phyloP scores from a whole-genome alignment of 352 stramenopile genomes.

The Phytophthora colocasiae region DNA sequence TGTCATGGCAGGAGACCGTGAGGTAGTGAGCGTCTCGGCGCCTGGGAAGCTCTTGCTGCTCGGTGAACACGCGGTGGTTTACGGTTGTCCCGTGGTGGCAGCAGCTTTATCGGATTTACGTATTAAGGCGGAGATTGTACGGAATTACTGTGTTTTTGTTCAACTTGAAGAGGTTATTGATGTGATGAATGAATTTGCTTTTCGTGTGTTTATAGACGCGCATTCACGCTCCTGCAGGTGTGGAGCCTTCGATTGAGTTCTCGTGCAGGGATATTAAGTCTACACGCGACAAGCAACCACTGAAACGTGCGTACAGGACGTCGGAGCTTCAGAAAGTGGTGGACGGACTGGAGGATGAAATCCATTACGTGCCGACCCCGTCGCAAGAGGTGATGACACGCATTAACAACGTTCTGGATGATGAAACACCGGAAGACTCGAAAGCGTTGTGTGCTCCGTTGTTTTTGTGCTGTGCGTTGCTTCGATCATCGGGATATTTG shows the following conservation, averaged over 20 bases:
- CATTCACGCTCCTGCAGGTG: conserved; percentile 16
- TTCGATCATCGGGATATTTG: conserved; percentile 48
- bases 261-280: conserved; percentile 64
- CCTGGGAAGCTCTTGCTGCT: conserved; percentile 92
- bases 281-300: conserved; percentile 28
- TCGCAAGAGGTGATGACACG: conserved; percentile 45
- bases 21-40: conserved; percentile 65
- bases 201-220: conserved; percentile 31
- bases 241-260: conserved; percentile 45
- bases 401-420: conserved; percentile 55
- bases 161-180: conserved; percentile 9
- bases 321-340: conserved; percentile 43
- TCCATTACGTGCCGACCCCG: conserved; percentile 61
- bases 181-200: too few relatives aligned
- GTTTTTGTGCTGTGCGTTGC: conserved; percentile 67
- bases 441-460: conserved; percentile 60
- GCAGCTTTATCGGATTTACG: conserved; percentile 86
- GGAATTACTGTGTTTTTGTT: conserved; percentile 10
- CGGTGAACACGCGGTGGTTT: conserved; percentile 91
- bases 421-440: conserved; percentile 51
- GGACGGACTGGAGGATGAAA: conserved; percentile 42
- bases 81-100: conserved; percentile 85
- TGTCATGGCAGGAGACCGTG: conserved; percentile 25
- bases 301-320: conserved; percentile 50
- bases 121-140: conserved; percentile 79